phyloP scores from a whole-genome alignment of 768 basidiomycete genomes.

The Mycena sanguinolenta region DNA sequence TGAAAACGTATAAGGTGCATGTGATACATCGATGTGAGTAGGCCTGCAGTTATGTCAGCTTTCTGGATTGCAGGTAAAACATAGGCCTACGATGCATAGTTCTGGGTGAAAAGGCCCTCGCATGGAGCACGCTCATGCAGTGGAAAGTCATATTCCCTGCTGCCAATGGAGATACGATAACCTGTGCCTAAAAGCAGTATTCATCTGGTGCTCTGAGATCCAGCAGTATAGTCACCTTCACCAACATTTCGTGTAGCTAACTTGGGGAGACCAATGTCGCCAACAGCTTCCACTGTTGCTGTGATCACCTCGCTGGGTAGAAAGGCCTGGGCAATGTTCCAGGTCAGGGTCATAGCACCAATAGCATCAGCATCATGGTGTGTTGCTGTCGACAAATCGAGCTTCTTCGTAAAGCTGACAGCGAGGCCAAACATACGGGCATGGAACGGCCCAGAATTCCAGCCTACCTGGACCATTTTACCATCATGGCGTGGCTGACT shows the following conservation, averaged over 20 bases:
- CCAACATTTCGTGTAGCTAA: constrained; percentile 6
- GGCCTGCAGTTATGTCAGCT: no score
- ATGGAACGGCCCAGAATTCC: constrained; percentile 21
- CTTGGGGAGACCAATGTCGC: neutral
- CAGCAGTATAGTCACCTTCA: neutral
- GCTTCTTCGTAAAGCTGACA: constrained; percentile 5
- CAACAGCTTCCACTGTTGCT: neutral
- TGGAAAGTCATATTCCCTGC: no score
- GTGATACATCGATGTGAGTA: neutral
- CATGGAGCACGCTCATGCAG: no score
- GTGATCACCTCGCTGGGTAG: neutral
- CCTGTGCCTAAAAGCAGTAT: no score
- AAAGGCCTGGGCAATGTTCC: neutral
- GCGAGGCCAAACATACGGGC: constrained; percentile 10
- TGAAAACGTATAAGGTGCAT: neutral
- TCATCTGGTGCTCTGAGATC: no score
- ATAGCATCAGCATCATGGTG: neutral
- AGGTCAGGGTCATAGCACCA: neutral
- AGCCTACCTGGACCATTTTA: constrained; percentile 19
- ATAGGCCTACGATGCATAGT: neutral
- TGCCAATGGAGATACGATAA: no score
- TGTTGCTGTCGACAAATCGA: constrained; percentile 7
- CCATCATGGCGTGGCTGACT: neutral
- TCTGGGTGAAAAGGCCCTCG: neutral
- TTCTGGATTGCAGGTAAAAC: neutral